Evolutionary conservation across 2,329 filamentous ascomycete genomes (phyloP).

Genomic region (Leptographium flavum): DNA sequence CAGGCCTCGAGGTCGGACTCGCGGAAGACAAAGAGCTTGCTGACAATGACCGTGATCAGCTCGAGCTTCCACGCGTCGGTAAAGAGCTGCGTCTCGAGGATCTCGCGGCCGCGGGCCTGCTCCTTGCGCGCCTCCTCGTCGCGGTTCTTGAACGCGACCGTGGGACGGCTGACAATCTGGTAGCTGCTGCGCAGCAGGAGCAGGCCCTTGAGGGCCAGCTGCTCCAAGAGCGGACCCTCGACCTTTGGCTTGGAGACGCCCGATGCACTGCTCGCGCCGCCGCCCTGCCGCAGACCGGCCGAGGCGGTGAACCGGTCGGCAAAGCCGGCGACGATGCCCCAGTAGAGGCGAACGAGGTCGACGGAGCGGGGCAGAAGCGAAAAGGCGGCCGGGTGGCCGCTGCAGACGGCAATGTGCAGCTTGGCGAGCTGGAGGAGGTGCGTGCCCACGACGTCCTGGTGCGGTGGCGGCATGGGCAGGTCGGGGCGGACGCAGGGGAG

Average conservation of each 20-base stretch:
- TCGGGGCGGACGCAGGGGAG: slow-evolving; percentile 41
- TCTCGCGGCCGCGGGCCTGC: slow-evolving; percentile 51
- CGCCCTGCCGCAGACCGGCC: slow-evolving; percentile 35
- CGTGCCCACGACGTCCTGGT: slow-evolving; percentile 58
- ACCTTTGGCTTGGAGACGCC: slow-evolving; percentile 28
- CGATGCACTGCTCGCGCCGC: slow-evolving; percentile 19
- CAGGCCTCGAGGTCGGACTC: slow-evolving; percentile 76
- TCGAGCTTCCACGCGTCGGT: slow-evolving; percentile 63
- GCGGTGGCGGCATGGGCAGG: slow-evolving; percentile 34
- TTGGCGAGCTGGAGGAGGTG: slow-evolving; percentile 86
- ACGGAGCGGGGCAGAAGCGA: slow-evolving; percentile 68
- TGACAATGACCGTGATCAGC: slow-evolving; percentile 74
- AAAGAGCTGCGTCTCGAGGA: slow-evolving; percentile 61
- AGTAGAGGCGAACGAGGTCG: slow-evolving; percentile 67
- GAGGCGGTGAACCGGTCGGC: slow-evolving; percentile 58
- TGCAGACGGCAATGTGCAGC: slow-evolving; percentile 76
- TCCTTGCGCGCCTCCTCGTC: slow-evolving; percentile 62
- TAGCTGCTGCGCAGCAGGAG: slow-evolving; percentile 70
- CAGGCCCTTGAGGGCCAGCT: slow-evolving; percentile 69
- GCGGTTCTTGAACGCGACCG: slow-evolving; percentile 72
- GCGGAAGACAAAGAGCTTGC: slow-evolving; percentile 77
- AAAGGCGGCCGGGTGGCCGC: slow-evolving; percentile 68
- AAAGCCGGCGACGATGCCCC: slow-evolving; percentile 65
- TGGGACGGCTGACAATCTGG: slow-evolving; percentile 69
- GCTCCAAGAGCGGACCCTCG: slow-evolving; percentile 56